Evolutionary conservation across 345 rosid genomes (phyloP), one percentile per base, ranked within the genome.

Genomic region (Eutrema heterophyllum): DNA sequence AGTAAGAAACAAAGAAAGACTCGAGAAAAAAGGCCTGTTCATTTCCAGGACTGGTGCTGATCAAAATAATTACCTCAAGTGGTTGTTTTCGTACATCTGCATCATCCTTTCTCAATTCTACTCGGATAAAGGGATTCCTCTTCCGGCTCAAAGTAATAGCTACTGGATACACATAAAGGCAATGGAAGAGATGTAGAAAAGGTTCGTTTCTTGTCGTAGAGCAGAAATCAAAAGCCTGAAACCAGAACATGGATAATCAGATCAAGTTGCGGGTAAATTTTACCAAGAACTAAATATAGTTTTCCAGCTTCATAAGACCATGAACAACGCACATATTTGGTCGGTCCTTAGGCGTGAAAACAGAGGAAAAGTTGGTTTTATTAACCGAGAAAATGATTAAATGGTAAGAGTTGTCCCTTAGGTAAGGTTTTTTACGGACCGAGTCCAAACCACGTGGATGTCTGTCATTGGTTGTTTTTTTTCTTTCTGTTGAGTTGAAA

Each of bases 171-270:
- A 88, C 89, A 79, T 92, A 95, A n/a, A 92, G 87, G 80, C 86
- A 92, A 79, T 95, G 99, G 79, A 95, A 95, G 72, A 86, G 97
- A 76, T 95, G 97, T 86, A 85, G 81, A 86, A 95, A 95, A 52
- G 99, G 99, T 87, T 95, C 97, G 15, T 95, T 95, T 79, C 97
- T 85, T 81, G 87, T 79, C 46, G 92, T 88, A 56, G 97, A 87
- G 64, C 97, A 89, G 86, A 95, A 95, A 83, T 95, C 99, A 71
- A 95, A 95, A 68, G 97, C 97, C 84, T 90, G 89, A 75, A 89
- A 88, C 92, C 87, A 89, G 21, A 82, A 71, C 49, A 71, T 39
- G 71, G 30, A 77, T 36, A 29, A 68, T 55, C 64, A 68, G 27
- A 27, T 29, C 39, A 46, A 48, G 39, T 61, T 55, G 63, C 24